Base-by-base conservation (phyloP, 176 grass and related monocot species). In the Oryza australiensis region DNA sequence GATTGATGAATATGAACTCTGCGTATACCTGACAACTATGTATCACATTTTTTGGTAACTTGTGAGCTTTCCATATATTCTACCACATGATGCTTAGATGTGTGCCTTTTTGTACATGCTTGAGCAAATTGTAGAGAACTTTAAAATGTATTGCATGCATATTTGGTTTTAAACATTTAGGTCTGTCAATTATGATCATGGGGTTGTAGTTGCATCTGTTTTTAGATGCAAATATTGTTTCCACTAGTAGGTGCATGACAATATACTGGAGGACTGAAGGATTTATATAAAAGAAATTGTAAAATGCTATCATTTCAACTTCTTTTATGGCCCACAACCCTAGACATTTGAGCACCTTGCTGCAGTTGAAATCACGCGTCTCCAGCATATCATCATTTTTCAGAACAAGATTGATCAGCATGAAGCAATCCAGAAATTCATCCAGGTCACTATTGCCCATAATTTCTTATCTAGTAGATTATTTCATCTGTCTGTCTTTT, bases 401-500 rank as follows among this genome's bases (percentile, higher is more conserved):
- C 92, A 98, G 85, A 98, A 98, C 65, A 98, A 95, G 82, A 98
- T 95, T 49, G 95, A 98, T 60, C 95, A 94, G 75, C 92, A 98
- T 73, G 92, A 98, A 87, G 84, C 95, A 82, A 98, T 98, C 55
- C 92, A 94, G 27, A 98, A 94, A 77, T 98, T 98, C 65, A 98
- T 98, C 64, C 90, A 98, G 90, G 95, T 98, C 23, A 40, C 22
- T 64, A 45, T 24, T 48, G 26, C 38, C 68, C 3, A 22, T 51
- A 2, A 12, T 69, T 28, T 42, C 15, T 55, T 46, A 9, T 49
- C 8, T 73, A 57, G n/a, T 80, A 34, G 4, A 27, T 24, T 16
- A 62, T 77, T 48, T 46, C 40, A 68, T 70, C 6, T 60, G 53
- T 59, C 7, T 59, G 46, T 79, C n/a, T 73, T 73, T 76, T 48